phyloP scores from a whole-genome alignment of 2,329 filamentous ascomycete genomes.

The Xylariaceae sp. region DNA sequence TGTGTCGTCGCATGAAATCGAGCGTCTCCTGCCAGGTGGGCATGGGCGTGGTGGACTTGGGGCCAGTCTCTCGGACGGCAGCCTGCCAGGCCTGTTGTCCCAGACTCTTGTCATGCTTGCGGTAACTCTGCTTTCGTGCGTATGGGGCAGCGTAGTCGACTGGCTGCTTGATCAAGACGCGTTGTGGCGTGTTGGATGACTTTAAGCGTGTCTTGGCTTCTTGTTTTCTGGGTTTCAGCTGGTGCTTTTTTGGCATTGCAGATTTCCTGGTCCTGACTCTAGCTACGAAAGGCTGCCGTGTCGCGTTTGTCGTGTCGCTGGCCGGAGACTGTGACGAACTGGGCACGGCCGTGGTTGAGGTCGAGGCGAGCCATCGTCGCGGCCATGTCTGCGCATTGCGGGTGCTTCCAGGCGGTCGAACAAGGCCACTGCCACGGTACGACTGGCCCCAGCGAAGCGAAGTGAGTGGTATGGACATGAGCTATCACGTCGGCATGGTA shows the following conservation, averaged over 20 bases:
- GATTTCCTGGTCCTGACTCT: no score
- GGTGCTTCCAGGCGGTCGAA: conserved; percentile 13
- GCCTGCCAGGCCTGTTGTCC: conserved; percentile 22
- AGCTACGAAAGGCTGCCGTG: no score
- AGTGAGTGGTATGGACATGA: conserved; percentile 33
- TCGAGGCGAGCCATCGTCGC: conserved; percentile 20
- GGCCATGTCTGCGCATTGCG: no score
- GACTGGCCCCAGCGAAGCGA: conserved; percentile 30
- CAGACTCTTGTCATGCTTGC: conserved; percentile 19
- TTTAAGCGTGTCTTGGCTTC: no score
- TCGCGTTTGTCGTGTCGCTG: no score
- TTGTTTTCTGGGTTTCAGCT: no score
- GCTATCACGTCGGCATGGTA: conserved; percentile 28
- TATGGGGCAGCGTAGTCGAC: conserved; percentile 12
- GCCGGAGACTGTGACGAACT: no score
- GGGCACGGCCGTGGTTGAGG: background rate
- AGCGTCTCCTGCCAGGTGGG: conserved; percentile 22
- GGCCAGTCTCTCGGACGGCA: conserved; percentile 1
- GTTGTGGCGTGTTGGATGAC: no score
- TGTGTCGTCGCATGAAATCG: conserved; percentile 26
- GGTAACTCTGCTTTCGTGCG: background rate
- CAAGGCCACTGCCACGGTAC: conserved; percentile 13
- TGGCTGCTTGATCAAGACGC: background rate
- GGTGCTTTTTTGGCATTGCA: no score
- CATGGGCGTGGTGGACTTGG: conserved; percentile 1